A percentile compares a stretch with the other conserved stretches of the same genome.
phyloP scores from a whole-genome alignment of 441 rosid genomes.

The Populus hybrid region DNA sequence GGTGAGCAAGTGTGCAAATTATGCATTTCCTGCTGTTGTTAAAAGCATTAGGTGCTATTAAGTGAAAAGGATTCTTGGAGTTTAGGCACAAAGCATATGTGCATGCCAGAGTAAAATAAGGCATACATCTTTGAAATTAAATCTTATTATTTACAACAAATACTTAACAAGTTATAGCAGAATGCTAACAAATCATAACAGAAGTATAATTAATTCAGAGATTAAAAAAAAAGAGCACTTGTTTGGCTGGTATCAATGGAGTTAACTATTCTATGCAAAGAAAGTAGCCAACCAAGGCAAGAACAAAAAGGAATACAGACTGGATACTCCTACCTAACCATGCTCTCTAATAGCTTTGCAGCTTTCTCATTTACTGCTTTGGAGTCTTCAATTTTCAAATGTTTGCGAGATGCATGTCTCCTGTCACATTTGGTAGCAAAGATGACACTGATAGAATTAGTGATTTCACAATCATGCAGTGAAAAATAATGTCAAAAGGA shows the following conservation, averaged over 20 bases:
- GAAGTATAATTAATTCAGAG: no score
- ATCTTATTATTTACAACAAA: not conserved
- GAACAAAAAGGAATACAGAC: not conserved
- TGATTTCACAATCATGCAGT: not conserved
- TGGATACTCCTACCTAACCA: conserved; percentile 53
- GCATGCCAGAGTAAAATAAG: not conserved
- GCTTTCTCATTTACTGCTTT: conserved; percentile 54
- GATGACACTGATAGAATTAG: conserved; percentile 3
- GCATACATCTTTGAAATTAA: not conserved
- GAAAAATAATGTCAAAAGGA: conserved; percentile 1
- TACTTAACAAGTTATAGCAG: not conserved
- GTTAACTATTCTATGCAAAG: not conserved
- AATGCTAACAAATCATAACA: no score
- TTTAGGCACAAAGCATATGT: not conserved
- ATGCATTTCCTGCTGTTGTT: not conserved
- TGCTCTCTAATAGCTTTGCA: conserved; percentile 47
- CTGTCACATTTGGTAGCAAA: conserved; percentile 41
- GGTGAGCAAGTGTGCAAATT: not conserved
- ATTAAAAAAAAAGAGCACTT: no score
- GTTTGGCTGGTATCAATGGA: not conserved
- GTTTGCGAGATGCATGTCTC: conserved; percentile 50
- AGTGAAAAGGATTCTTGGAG: not conserved
- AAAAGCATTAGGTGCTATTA: not conserved
- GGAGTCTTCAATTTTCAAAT: conserved; percentile 36
- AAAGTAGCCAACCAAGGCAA: not conserved